Percentiles rank a stretch among this genome's conserved stretches.
phyloP scores from a whole-genome alignment of 78 protist genomes.

The Dictyostelium firmibasis region DNA sequence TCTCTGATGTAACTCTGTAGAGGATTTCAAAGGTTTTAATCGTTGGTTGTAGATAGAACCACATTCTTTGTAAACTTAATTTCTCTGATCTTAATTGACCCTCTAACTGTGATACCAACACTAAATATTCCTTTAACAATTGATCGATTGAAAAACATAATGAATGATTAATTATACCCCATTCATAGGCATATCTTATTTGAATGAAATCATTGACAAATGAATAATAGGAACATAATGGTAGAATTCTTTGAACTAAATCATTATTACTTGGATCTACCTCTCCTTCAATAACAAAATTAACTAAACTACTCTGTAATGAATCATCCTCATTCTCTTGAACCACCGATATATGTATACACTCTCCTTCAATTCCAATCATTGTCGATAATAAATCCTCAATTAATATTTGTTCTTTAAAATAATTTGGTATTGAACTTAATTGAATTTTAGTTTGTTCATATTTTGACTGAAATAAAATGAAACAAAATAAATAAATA shows the following conservation, averaged over 20 bases:
- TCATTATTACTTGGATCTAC: constrained; percentile 10
- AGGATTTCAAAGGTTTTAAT: constrained; percentile 27
- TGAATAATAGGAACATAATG: constrained; percentile 29
- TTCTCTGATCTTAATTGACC: not conserved
- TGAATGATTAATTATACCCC: constrained; percentile 82
- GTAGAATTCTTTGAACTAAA: constrained; percentile 54
- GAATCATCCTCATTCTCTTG: not conserved
- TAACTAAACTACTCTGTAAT: not conserved
- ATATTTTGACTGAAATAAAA: constrained; percentile 23
- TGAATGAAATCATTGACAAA: constrained; percentile 38
- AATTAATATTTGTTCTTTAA: constrained; percentile 55
- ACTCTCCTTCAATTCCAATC: constrained; percentile 77
- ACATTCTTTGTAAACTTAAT: constrained; percentile 75
- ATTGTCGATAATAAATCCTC: constrained; percentile 77
- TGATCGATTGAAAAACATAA: constrained; percentile 73
- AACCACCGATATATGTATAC: not conserved
- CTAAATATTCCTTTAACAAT: constrained; percentile 64
- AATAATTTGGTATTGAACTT: not conserved
- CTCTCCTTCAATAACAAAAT: not conserved
- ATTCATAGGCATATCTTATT: constrained; percentile 17
- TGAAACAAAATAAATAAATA: not conserved
- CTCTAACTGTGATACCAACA: constrained; percentile 79
- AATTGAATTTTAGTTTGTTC: not conserved
- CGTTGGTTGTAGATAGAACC: constrained; percentile 84
- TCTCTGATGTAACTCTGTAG: not conserved